Conservation (phyloP, 345 rosid genomes). For the Barbarea vulgaris region DNA sequence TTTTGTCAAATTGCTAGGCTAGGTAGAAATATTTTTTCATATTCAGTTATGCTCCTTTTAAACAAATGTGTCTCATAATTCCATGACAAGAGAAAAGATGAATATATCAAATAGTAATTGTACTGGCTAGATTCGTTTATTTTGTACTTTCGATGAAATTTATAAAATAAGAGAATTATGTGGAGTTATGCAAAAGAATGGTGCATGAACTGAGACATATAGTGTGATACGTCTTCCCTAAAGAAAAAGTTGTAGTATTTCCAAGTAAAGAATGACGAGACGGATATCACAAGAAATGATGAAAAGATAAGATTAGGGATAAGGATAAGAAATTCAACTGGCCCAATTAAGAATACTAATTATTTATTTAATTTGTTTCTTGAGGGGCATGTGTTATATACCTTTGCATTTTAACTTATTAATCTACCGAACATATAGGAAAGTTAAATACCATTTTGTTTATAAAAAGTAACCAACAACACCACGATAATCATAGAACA, state of each 20-base stretch:
- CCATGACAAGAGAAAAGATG: not conserved
- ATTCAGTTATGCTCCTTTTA: not conserved
- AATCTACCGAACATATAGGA: not conserved
- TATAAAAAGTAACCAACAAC: not conserved
- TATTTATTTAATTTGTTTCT: not conserved
- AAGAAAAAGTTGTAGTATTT: not conserved
- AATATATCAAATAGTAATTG: not conserved
- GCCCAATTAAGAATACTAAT: not conserved
- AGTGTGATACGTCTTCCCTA: not conserved
- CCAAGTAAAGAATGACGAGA: conserved; percentile 10
- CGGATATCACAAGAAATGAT: conserved; percentile 31
- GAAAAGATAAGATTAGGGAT: not conserved
- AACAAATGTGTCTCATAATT: not conserved
- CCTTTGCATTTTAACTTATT: not conserved
- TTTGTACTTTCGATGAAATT: conserved; percentile 14
- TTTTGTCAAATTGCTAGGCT: not conserved
- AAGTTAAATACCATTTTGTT: not conserved
- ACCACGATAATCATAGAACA: not conserved
- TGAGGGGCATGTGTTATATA: not conserved
- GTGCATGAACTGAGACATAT: conserved; percentile 34
- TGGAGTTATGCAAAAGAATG: conserved; percentile 1
- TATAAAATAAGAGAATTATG: not conserved
- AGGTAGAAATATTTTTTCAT: not conserved
- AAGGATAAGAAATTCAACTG: not conserved
- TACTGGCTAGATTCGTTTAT: conserved; percentile 28